These are phyloP conservation scores for Rhizophagus sp. DNA, from an alignment of 192 early-diverging fungal species.

Conservation along the genomic window DNA sequence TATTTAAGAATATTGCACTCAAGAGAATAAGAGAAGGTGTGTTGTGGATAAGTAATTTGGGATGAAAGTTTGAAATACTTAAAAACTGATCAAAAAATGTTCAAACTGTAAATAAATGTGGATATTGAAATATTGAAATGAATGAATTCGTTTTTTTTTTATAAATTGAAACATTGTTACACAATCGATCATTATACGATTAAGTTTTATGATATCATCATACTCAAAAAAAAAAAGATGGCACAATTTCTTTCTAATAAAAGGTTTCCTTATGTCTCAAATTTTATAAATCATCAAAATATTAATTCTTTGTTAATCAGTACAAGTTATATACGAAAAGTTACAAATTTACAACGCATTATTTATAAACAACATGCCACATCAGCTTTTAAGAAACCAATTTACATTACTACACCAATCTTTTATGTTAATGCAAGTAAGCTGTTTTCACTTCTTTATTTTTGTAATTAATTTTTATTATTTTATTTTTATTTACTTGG, in stretches of 20 bases:
- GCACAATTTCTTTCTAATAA: neutral
- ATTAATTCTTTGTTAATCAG: neutral
- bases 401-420: conserved; percentile 84
- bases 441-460: neutral
- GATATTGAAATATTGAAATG: too few species aligned
- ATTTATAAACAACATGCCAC: neutral
- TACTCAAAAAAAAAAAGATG: too few species aligned
- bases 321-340: neutral
- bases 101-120: too few species aligned
- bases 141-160: too few species aligned
- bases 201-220: too few species aligned
- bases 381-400: conserved; percentile 37
- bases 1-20: too few species aligned
- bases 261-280: neutral
- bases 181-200: too few species aligned
- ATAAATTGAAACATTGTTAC: too few species aligned
- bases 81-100: too few species aligned
- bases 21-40: too few species aligned
- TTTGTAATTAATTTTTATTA: neutral
- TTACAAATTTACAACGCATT: neutral
- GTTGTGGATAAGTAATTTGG: too few species aligned
- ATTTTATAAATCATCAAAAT: neutral
- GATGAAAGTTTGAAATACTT: too few species aligned
- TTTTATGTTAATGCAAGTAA: conserved; percentile 86
- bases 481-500: neutral